Evolutionary conservation across 139 green algal genomes (phyloP).

Genomic region (Monoraphidium neglectum): DNA sequence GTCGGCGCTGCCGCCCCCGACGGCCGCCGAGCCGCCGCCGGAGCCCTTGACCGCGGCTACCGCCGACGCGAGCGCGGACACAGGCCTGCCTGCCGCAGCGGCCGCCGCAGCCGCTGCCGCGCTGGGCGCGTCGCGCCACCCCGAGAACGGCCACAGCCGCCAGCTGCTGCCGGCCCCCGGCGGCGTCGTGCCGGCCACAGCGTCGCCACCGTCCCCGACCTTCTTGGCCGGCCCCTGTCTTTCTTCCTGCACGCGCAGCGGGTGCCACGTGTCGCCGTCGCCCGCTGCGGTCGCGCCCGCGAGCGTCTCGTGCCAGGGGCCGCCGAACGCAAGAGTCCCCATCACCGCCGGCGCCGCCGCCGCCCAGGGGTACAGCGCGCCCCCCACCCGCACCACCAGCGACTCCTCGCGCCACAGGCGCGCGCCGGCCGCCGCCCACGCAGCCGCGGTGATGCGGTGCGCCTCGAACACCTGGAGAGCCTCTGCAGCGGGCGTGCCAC

Average conservation of each 20-base stretch:
- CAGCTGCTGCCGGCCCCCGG: conserved; percentile 41
- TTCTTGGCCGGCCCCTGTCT: not conserved
- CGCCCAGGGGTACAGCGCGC: conserved; percentile 55
- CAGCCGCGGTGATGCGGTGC: conserved; percentile 27
- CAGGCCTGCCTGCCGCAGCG: no score
- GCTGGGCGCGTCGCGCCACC: conserved; percentile 13
- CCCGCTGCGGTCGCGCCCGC: no score
- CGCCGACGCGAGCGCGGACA: no score
- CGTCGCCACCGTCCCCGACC: not conserved
- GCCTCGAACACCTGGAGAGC: conserved; percentile 50
- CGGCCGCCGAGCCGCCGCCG: not conserved
- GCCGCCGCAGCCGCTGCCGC: no score
- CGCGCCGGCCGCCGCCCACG: conserved; percentile 18
- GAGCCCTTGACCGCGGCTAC: no score
- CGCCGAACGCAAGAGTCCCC: conserved; percentile 57
- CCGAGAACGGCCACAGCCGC: conserved; percentile 59
- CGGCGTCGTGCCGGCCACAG: not conserved
- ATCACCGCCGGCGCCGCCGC: conserved; percentile 50
- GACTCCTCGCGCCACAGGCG: conserved; percentile 21
- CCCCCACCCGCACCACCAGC: conserved; percentile 51
- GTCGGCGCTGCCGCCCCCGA: not conserved
- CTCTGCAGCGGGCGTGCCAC: conserved; percentile 38
- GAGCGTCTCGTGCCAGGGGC: conserved; percentile 37
- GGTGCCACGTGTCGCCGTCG: no score
- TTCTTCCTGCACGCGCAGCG: no score